Evolutionary conservation across 768 basidiomycete species (phyloP).

Genomic region (Trametes maxima): DNA sequence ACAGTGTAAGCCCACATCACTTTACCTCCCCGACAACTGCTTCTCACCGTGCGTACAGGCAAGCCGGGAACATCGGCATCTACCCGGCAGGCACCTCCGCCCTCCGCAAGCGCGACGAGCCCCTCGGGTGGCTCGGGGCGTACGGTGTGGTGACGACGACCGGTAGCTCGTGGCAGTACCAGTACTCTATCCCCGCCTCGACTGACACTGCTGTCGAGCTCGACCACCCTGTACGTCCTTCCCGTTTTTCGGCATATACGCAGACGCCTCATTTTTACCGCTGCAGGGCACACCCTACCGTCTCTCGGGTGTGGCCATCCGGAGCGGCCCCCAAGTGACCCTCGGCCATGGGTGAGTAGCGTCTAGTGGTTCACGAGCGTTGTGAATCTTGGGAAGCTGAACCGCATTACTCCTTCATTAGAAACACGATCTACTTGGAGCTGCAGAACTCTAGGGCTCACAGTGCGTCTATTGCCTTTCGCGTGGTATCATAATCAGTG

Average conservation of each 20-base stretch:
- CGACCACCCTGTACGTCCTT: slow-evolving; percentile 17
- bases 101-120: slow-evolving; percentile 2
- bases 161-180: slow-evolving; percentile 14
- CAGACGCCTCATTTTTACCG: background rate
- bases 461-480: slow-evolving; percentile 13
- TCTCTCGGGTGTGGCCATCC: slow-evolving; percentile 21
- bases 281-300: slow-evolving; percentile 11
- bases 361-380: too few species aligned
- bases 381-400: too few species aligned
- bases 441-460: slow-evolving; percentile 18
- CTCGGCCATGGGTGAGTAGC: slow-evolving; percentile 22
- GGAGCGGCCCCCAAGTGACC: slow-evolving; percentile 15
- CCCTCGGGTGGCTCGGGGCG: slow-evolving; percentile 22
- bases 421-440: slow-evolving; percentile 20
- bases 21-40: background rate
- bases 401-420: background rate
- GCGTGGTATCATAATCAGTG: background rate
- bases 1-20: slow-evolving; percentile 9
- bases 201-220: slow-evolving; percentile 11
- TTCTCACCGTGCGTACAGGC: background rate
- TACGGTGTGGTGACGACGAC: slow-evolving; percentile 6
- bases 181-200: slow-evolving; percentile 16
- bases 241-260: background rate
- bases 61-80: slow-evolving; percentile 18
- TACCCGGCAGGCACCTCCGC: slow-evolving; percentile 7